Percentiles rank a stretch among this genome's conserved stretches.
Evolutionary conservation across 495 filamentous ascomycete species (phyloP).

Genomic region (Aspergillus steynii): DNA sequence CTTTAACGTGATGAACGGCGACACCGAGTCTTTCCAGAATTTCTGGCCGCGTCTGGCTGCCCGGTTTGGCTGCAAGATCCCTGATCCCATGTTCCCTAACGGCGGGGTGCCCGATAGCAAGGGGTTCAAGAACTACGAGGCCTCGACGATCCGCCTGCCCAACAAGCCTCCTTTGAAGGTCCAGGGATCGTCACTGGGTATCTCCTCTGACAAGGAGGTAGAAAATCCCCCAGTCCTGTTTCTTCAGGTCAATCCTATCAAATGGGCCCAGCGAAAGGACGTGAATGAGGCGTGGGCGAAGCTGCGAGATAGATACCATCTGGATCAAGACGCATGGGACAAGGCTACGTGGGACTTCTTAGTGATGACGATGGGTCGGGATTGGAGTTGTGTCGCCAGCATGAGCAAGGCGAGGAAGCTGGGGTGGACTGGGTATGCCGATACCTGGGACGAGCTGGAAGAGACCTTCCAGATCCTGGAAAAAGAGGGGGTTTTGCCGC

Average conservation of each 20-base stretch:
- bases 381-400: slow-evolving; percentile 46
- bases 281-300: slow-evolving; percentile 50
- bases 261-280: slow-evolving; percentile 52
- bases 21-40: slow-evolving; percentile 53
- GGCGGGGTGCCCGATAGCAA: slow-evolving; percentile 8
- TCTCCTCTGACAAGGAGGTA: slow-evolving; percentile 28
- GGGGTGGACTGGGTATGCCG: slow-evolving; percentile 38
- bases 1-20: slow-evolving; percentile 59
- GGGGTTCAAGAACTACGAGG: slow-evolving; percentile 16
- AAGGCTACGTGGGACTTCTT: slow-evolving; percentile 59
- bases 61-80: slow-evolving; percentile 47
- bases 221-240: slow-evolving; percentile 32
- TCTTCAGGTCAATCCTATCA: slow-evolving; percentile 49
- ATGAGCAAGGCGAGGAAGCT: slow-evolving; percentile 60
- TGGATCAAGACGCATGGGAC: slow-evolving; percentile 50
- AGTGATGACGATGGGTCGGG: slow-evolving; percentile 50
- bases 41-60: slow-evolving; percentile 55
- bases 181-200: slow-evolving; percentile 38
- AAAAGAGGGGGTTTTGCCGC: slow-evolving; percentile 25
- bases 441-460: slow-evolving; percentile 54
- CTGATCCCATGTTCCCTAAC: slow-evolving; percentile 45
- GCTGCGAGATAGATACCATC: slow-evolving; percentile 45
- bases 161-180: slow-evolving; percentile 44
- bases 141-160: slow-evolving; percentile 27
- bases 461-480: slow-evolving; percentile 49